Conservation (phyloP, 1,284 basidiomycete species). For the Cryptococcus deneoformans region DNA sequence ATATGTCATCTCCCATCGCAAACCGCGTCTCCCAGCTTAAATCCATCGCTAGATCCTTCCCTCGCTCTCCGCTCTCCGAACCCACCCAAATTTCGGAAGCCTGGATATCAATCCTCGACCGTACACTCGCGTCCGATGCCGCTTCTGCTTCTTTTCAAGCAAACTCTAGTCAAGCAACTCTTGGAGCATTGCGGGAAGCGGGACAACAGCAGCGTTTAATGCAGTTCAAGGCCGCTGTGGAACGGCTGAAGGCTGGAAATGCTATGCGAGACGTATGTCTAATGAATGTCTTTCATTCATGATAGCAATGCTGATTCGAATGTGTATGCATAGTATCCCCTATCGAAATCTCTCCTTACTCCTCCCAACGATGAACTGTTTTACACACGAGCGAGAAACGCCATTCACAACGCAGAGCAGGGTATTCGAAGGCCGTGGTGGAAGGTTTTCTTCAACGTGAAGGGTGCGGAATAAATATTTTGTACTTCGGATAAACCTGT, state of each 20-base stretch:
- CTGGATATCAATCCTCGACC: conserved; percentile 10
- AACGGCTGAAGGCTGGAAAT: conserved; percentile 7
- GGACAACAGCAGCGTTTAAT: conserved; percentile 8
- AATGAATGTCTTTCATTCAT: no score
- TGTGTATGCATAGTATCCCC: conserved; percentile 5
- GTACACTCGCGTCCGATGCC: background rate
- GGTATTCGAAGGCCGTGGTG: conserved; percentile 15
- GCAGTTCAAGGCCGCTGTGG: conserved; percentile 11
- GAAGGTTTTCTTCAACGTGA: conserved; percentile 18
- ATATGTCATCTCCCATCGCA: conserved; percentile 6
- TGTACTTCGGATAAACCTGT: no score
- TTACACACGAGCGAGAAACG: conserved; percentile 15
- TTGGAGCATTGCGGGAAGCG: conserved; percentile 6
- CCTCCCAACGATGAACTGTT: conserved; percentile 15
- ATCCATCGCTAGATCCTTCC: conserved; percentile 8
- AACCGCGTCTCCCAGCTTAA: conserved; percentile 7
- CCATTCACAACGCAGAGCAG: conserved; percentile 13
- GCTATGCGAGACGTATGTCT: conserved; percentile 11
- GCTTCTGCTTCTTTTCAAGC: background rate
- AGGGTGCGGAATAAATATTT: conserved; percentile 9
- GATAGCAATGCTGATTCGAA: background rate
- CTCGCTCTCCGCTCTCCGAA: conserved; percentile 11
- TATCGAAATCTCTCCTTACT: conserved; percentile 4
- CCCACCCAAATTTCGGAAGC: conserved; percentile 13
- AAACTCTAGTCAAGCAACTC: background rate